phyloP scores from a whole-genome alignment of 2,329 filamentous ascomycete genomes.

The Ciborinia camelliae region DNA sequence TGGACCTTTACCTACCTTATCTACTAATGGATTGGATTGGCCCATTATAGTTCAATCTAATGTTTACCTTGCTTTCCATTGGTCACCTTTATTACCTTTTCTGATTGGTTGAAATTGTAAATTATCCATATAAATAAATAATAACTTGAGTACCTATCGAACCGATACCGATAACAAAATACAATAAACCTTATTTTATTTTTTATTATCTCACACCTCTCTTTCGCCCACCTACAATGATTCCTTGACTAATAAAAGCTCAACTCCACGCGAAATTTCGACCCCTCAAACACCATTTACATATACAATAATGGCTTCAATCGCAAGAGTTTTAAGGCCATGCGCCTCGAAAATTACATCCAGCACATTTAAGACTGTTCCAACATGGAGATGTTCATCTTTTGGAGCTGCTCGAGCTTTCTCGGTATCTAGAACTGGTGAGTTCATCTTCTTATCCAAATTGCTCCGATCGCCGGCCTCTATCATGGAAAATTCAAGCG shows the following conservation, averaged over 20 bases:
- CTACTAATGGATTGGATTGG: no score
- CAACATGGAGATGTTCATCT: slow-evolving; percentile 33
- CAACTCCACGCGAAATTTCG: neutral
- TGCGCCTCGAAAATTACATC: slow-evolving; percentile 31
- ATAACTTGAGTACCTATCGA: no score
- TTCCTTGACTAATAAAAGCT: neutral
- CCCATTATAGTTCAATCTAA: no score
- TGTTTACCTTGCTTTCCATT: no score
- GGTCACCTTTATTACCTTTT: neutral
- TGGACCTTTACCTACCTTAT: no score
- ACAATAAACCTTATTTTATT: no score
- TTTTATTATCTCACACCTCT: slow-evolving; percentile 7
- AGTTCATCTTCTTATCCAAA: slow-evolving; percentile 33
- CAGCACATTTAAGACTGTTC: slow-evolving; percentile 24
- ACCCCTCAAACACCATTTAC: neutral
- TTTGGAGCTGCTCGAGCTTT: slow-evolving; percentile 44
- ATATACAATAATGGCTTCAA: slow-evolving; percentile 53
- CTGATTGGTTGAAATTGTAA: neutral
- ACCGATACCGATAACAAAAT: no score
- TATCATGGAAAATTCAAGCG: neutral
- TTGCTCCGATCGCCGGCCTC: neutral
- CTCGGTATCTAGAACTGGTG: slow-evolving; percentile 44
- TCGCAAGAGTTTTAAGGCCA: slow-evolving; percentile 49
- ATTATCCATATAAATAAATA: neutral
- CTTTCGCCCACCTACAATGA: neutral